Evolutionary conservation across 805 yeast genomes (phyloP), one percentile per base, ranked within the genome.

Genomic region (Kluyveromyces wickerhamii): DNA sequence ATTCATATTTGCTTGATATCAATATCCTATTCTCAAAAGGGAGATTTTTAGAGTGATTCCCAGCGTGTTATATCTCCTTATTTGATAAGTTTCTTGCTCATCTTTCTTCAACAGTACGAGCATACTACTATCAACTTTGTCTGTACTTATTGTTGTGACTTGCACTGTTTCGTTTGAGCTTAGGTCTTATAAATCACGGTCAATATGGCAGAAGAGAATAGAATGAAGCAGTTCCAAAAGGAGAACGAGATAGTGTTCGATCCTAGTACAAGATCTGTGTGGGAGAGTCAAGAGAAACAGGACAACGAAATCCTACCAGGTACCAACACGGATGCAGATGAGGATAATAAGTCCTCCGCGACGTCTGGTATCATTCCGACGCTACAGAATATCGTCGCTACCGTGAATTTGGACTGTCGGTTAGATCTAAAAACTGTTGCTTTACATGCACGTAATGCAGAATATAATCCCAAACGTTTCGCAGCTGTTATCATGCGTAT

Each of bases 401-500:
- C 98, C 0, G 98, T 92, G 40, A 89, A 92, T 56, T 70, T 92
- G 57, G 97, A 92, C 47, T 92, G 98, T 62, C 79, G 97, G 43
- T 67, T 92, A 49, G 98, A 92, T 61, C 73, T 92, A 59, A 92
- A 92, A 57, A 92, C 98, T 13, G 94, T 92, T 56, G 98, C 98
- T 1, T 68, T 92, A 42, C 98, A 92, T 62, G 97, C 97, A 2
- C 86, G 98, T 73, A 92, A 92, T 63, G 98, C 98, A 22, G 98
- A 92, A 60, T 92, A 92, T 65, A 92, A 92, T 53, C 98, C 98
- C 34, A 86, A 83, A 59, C 94, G 98, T 68, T 92, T 92, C 67
- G 98, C 98, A 10, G 98, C 98, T 39, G 98, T 92, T 32, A 92
- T 92, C 49, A 92, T 92, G 98, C 84, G 98, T 71, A 92, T 92